A percentile compares a stretch with the other conserved stretches of the same genome.
These are phyloP conservation scores for Candida patagonica DNA, from an alignment of 805 yeast species.

Conservation along the genomic window DNA sequence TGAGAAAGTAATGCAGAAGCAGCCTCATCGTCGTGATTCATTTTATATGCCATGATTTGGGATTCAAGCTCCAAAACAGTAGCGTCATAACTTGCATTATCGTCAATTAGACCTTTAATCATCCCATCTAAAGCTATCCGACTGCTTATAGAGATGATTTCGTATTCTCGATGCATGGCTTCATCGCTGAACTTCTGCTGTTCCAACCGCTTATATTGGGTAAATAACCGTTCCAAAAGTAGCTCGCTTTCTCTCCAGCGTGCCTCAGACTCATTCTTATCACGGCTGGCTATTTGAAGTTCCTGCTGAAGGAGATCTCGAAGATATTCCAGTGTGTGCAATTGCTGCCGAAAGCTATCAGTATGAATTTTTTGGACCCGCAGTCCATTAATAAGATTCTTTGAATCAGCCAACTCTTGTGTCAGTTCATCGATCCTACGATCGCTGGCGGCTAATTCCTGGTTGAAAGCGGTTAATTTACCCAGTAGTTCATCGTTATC, in stretches of 20 bases:
- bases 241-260: constrained; percentile 14
- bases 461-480: constrained; percentile 9
- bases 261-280: constrained; percentile 11
- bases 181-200: constrained; percentile 2
- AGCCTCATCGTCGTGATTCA: no score
- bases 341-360: constrained; percentile 11
- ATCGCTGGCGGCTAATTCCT: constrained; percentile 11
- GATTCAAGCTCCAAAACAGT: constrained; percentile 1
- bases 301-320: constrained; percentile 14
- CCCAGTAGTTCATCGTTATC: constrained; percentile 11
- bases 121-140: constrained; percentile 2
- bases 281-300: constrained; percentile 7
- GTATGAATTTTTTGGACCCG: constrained; percentile 12
- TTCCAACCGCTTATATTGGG: constrained; percentile 14
- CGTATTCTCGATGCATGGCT: neutral
- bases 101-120: constrained; percentile 3
- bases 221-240: constrained; percentile 10
- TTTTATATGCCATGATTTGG: neutral
- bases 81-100: constrained; percentile 4
- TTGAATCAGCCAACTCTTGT: constrained; percentile 9
- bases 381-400: constrained; percentile 9
- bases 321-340: constrained; percentile 10
- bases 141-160: neutral
- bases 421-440: constrained; percentile 8
- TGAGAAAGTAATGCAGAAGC: no score